Evolutionary conservation across 2,329 filamentous ascomycete species (phyloP).

Genomic region (Diaporthe humulicola): DNA sequence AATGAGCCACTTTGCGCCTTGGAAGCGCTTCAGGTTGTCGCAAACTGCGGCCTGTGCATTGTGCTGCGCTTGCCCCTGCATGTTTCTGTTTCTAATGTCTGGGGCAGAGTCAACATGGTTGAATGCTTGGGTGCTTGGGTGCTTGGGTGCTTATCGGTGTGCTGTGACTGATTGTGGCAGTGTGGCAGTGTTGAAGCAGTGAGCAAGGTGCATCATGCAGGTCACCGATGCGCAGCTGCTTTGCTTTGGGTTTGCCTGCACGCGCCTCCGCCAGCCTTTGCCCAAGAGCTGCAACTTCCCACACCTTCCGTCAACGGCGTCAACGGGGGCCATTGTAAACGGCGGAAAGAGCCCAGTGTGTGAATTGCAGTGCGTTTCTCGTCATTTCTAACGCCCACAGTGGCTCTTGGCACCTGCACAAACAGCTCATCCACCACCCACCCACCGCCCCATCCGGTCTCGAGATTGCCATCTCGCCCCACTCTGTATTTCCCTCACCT

Average conservation of each 20-base stretch:
- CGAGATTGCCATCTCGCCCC: constrained; percentile 29
- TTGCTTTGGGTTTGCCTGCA: not conserved
- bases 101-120: not conserved
- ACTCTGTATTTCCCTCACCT: constrained; percentile 25
- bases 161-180: constrained; percentile 15
- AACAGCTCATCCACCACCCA: constrained; percentile 33
- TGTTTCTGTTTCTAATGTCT: constrained; percentile 24
- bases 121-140: not conserved
- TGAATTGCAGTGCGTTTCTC: constrained; percentile 18
- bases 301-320: constrained; percentile 8
- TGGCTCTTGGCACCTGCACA: constrained; percentile 35
- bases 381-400: constrained; percentile 29
- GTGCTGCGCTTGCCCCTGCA: constrained; percentile 8
- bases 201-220: constrained; percentile 11
- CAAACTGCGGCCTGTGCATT: constrained; percentile 25
- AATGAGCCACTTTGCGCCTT: constrained; percentile 15
- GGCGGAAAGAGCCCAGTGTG: constrained; percentile 13
- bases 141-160: constrained; percentile 9
- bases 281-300: constrained; percentile 17
- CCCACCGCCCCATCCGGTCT: constrained; percentile 13
- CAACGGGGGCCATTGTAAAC: constrained; percentile 10
- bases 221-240: not conserved
- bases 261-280: not conserved
- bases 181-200: constrained; percentile 12
- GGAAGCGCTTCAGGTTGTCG: constrained; percentile 27